Conservation (phyloP, 2,329 filamentous ascomycete species). For the Clarireedia hainanense region DNA sequence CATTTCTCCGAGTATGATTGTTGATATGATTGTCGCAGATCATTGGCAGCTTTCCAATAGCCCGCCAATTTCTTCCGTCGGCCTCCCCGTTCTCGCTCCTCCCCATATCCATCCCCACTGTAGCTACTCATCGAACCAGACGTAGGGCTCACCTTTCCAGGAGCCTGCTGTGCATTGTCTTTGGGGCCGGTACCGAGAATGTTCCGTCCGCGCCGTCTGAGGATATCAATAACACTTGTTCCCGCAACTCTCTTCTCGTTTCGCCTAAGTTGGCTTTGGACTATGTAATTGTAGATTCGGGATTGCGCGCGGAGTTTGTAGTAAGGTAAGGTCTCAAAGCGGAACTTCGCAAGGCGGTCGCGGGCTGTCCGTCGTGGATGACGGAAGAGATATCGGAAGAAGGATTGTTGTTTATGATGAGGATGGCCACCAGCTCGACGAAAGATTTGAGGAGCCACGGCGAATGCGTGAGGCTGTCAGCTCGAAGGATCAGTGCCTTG, state of each 20-base stretch:
- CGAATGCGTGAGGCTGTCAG: conserved; percentile 3
- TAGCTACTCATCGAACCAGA: conserved; percentile 29
- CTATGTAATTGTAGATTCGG: conserved; percentile 66
- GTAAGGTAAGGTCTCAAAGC: conserved; percentile 64
- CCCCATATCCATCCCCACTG: conserved; percentile 27
- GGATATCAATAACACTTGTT: conserved; percentile 24
- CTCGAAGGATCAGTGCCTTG: neutral
- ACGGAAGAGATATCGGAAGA: conserved; percentile 18
- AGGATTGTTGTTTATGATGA: neutral
- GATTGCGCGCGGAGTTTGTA: conserved; percentile 66
- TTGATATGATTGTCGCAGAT: conserved; percentile 60
- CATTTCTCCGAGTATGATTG: conserved; percentile 41
- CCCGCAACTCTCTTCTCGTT: conserved; percentile 35
- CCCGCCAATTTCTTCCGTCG: conserved; percentile 70
- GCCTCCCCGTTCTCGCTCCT: conserved; percentile 51
- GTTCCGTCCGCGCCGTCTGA: conserved; percentile 23
- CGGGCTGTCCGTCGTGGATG: conserved; percentile 6
- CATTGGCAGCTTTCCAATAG: conserved; percentile 64
- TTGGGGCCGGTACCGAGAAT: conserved; percentile 28
- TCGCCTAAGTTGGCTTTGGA: conserved; percentile 53
- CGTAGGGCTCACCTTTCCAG: conserved; percentile 23
- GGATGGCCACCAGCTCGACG: conserved; percentile 14
- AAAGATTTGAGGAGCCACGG: conserved; percentile 6
- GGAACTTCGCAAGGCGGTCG: conserved; percentile 42
- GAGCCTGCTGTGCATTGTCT: conserved; percentile 30